Percentiles rank a stretch among this genome's conserved stretches.
These are phyloP conservation scores for Skeletonema potamos DNA, from an alignment of 108 stramenopile species.

Conservation along the genomic window DNA sequence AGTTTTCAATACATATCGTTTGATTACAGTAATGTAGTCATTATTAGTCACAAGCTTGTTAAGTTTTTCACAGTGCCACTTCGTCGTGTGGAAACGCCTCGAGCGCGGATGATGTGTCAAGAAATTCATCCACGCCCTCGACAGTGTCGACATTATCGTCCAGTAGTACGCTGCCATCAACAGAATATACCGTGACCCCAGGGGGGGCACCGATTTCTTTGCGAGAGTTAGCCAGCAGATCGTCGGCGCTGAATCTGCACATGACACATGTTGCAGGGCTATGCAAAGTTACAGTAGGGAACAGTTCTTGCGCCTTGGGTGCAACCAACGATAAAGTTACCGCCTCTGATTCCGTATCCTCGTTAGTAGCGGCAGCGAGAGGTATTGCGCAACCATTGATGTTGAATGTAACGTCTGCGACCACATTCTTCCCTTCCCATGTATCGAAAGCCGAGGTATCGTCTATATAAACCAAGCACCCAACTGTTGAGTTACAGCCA, in stretches of 20 bases:
- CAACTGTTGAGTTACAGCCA: slow-evolving; percentile 86
- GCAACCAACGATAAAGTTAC: slow-evolving; percentile 66
- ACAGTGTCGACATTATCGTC: slow-evolving; percentile 18
- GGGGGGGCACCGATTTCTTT: slow-evolving; percentile 84
- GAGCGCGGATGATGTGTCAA: slow-evolving; percentile 5
- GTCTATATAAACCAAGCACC: slow-evolving; percentile 92
- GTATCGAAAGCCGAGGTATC: slow-evolving; percentile 85
- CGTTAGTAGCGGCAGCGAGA: slow-evolving; percentile 5
- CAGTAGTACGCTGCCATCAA: slow-evolving; percentile 91
- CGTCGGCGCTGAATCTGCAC: slow-evolving; percentile 88
- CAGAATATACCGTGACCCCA: slow-evolving; percentile 81
- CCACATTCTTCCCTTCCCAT: slow-evolving; percentile 90
- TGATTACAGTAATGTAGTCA: neutral
- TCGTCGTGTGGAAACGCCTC: neutral
- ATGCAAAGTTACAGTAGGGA: slow-evolving; percentile 91
- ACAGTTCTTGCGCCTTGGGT: slow-evolving; percentile 88
- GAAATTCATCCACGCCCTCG: slow-evolving; percentile 18
- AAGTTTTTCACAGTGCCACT: neutral
- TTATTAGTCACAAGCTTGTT: neutral
- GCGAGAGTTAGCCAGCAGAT: slow-evolving; percentile 68
- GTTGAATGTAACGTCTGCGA: slow-evolving; percentile 86
- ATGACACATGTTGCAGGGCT: slow-evolving; percentile 85
- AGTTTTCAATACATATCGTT: neutral
- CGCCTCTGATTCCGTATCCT: slow-evolving; percentile 6
- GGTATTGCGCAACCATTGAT: slow-evolving; percentile 73